Evolutionary conservation across 352 stramenopile species (phyloP).

Genomic region (Phytopythium helicoides): DNA sequence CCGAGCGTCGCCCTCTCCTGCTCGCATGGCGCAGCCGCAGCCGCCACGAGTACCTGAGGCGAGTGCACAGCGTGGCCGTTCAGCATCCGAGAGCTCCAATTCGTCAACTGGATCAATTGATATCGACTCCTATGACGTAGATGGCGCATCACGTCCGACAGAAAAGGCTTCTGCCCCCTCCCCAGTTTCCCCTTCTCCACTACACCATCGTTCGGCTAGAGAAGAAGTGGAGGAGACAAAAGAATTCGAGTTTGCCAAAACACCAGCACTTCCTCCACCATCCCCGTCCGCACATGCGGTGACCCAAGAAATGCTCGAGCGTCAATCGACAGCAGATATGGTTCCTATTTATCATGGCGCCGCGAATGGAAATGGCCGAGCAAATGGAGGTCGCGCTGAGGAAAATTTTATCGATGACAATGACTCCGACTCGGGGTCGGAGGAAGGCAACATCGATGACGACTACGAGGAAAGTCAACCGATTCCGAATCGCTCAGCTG

Average conservation of each 20-base stretch:
- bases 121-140: slow-evolving; percentile 56
- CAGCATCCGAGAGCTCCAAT: slow-evolving; percentile 54
- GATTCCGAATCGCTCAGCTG: no score
- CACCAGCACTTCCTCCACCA: slow-evolving; percentile 35
- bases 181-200: neutral
- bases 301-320: slow-evolving; percentile 31
- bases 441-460: slow-evolving; percentile 9
- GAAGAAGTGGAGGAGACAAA: slow-evolving; percentile 55
- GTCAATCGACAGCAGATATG: slow-evolving; percentile 18
- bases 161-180: no score
- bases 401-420: slow-evolving; percentile 16
- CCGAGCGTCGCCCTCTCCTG: slow-evolving; percentile 8
- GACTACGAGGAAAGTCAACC: slow-evolving; percentile 6
- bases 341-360: neutral
- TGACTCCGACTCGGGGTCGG: slow-evolving; percentile 4
- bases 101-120: slow-evolving; percentile 72
- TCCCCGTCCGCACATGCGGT: slow-evolving; percentile 36
- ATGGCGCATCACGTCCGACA: neutral
- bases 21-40: slow-evolving; percentile 6
- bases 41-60: slow-evolving; percentile 11
- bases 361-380: neutral
- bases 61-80: slow-evolving; percentile 14
- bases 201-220: slow-evolving; percentile 12
- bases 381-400: no score
- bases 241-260: slow-evolving; percentile 41